These are phyloP conservation scores for Coniosporium tulheliwenetii DNA, from an alignment of 2,329 filamentous ascomycete genomes.

Conservation along the genomic window DNA sequence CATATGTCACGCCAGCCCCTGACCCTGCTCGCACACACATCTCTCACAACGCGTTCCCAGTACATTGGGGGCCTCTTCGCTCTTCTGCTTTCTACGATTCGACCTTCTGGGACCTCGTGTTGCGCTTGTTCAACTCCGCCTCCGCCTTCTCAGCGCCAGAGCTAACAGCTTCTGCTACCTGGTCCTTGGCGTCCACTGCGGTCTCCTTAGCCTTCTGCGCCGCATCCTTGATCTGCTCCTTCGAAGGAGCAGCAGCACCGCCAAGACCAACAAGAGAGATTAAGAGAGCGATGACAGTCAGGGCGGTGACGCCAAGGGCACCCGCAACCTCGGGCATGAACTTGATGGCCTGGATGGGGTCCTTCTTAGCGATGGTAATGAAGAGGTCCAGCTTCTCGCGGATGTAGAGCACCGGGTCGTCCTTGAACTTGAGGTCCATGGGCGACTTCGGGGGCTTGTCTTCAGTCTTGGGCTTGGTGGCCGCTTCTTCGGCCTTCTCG, in stretches of 20 bases:
- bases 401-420: constrained; percentile 76
- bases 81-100: neutral
- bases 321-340: constrained; percentile 85
- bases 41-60: neutral
- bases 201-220: constrained; percentile 64
- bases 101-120: constrained; percentile 22
- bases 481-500: constrained; percentile 68
- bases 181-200: constrained; percentile 47
- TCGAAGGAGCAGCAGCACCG: constrained; percentile 41
- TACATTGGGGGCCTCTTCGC: neutral
- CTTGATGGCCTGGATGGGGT: constrained; percentile 72
- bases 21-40: neutral
- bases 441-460: constrained; percentile 56
- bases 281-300: constrained; percentile 57
- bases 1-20: neutral
- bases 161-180: constrained; percentile 49
- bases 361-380: constrained; percentile 64
- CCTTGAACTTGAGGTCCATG: constrained; percentile 69
- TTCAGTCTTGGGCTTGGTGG: constrained; percentile 44
- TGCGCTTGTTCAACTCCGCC: constrained; percentile 48
- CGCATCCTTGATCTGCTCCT: constrained; percentile 50
- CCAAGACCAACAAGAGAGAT: constrained; percentile 49
- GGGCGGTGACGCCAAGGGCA: constrained; percentile 53
- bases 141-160: constrained; percentile 60
- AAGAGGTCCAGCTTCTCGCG: constrained; percentile 92